Evolutionary conservation across 2,329 filamentous ascomycete genomes (phyloP).

Genomic region (Aspergillus sp.): DNA sequence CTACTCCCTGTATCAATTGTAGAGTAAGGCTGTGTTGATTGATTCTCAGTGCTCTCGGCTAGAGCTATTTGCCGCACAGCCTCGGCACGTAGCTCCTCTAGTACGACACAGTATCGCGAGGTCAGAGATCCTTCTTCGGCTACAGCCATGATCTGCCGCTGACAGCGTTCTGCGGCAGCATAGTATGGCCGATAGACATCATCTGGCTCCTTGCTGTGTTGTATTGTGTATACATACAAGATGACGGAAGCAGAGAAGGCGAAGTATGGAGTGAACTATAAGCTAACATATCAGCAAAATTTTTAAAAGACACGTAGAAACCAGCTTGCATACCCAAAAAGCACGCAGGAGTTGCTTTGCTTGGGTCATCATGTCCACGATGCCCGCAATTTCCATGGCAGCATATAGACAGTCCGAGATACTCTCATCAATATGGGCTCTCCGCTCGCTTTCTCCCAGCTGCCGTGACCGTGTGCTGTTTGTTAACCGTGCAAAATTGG

Average conservation of each 20-base stretch:
- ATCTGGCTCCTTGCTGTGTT: not conserved
- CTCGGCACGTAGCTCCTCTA: not conserved
- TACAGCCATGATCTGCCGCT: not conserved
- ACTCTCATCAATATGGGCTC: not conserved
- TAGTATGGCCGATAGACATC: not conserved
- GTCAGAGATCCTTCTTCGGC: not conserved
- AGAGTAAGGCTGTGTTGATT: not conserved
- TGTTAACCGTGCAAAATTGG: not conserved
- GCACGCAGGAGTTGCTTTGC: constrained; percentile 4
- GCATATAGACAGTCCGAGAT: not conserved
- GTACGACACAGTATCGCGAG: not conserved
- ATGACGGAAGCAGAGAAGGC: not conserved
- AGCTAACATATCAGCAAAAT: not conserved
- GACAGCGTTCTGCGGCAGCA: not conserved
- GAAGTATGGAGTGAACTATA: not conserved
- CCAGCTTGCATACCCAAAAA: not conserved
- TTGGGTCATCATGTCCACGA: constrained; percentile 3
- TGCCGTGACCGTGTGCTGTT: not conserved
- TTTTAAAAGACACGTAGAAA: not conserved
- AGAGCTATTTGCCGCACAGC: not conserved
- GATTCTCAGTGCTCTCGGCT: not conserved
- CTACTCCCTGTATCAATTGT: not conserved
- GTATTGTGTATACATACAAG: not conserved
- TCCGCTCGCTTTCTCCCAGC: not conserved
- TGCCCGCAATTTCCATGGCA: not conserved